phyloP scores from a whole-genome alignment of 2,329 filamentous ascomycete species.

The Monosporascus sp. region DNA sequence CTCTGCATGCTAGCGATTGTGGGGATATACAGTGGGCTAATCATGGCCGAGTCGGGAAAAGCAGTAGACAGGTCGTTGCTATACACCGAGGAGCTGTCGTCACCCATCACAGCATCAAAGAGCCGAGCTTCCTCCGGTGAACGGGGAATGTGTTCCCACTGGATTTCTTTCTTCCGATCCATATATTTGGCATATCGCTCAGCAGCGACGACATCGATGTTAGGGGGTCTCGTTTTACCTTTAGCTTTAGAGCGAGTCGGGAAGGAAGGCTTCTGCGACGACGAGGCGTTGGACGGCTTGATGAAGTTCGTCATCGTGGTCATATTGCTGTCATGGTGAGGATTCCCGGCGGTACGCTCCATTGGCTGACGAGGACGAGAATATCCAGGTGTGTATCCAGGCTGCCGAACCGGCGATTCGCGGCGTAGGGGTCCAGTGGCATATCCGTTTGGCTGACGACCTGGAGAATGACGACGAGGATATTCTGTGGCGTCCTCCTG shows the following conservation, averaged over 20 bases:
- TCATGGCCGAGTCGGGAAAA: background rate
- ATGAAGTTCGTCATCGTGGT: conserved; percentile 19
- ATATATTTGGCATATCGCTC: conserved; percentile 3
- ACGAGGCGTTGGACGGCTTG: background rate
- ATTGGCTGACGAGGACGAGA: no score
- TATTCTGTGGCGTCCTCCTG: no score
- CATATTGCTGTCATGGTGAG: conserved; percentile 9
- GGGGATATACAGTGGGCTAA: conserved; percentile 4
- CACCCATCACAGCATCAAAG: background rate
- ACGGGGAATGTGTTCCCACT: conserved; percentile 6
- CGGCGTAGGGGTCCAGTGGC: no score
- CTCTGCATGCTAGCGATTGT: background rate
- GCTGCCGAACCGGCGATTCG: no score
- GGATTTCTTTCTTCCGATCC: conserved; percentile 1
- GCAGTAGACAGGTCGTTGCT: background rate
- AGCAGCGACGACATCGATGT: background rate
- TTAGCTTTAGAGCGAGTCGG: no score
- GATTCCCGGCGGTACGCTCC: no score
- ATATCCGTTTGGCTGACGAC: no score
- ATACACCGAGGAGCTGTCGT: background rate
- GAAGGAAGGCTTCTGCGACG: no score
- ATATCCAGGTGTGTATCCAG: no score
- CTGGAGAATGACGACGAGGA: no score
- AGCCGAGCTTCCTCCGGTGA: conserved; percentile 7
- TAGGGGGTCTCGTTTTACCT: no score